phyloP scores from a whole-genome alignment of 164 flowering plant genomes.

The Cinnamomum chago region DNA sequence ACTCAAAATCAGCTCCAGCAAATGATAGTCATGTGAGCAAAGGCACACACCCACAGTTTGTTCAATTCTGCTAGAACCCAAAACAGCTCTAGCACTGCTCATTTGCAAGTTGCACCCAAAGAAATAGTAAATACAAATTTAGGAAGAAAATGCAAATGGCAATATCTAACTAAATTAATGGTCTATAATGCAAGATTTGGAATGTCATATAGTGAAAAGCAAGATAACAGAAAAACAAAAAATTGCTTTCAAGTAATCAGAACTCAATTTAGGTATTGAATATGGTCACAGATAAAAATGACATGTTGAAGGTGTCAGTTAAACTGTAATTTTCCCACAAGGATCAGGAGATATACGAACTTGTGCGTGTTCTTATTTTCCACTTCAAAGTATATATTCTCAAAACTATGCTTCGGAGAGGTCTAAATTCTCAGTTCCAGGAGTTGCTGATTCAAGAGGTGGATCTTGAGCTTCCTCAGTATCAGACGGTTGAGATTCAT shows the following conservation, averaged over 20 bases:
- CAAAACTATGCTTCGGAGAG: slow-evolving; percentile 46
- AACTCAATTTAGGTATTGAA: not conserved
- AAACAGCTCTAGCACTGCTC: no score
- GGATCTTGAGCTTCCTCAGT: slow-evolving; percentile 43
- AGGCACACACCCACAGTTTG: no score
- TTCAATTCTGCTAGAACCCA: no score
- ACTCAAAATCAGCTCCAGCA: no score
- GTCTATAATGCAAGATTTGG: not conserved
- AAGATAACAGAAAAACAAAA: not conserved
- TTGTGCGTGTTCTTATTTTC: not conserved
- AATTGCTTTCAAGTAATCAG: not conserved
- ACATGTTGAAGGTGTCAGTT: not conserved
- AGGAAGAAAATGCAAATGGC: not conserved
- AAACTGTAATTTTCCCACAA: not conserved
- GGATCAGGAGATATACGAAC: not conserved
- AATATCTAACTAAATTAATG: not conserved
- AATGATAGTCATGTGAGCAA: no score
- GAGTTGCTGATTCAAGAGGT: slow-evolving; percentile 28
- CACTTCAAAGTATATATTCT: not conserved
- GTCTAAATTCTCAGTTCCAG: slow-evolving; percentile 44
- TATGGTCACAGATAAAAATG: not conserved
- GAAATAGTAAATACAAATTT: no score
- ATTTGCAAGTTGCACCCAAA: no score
- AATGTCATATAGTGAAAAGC: no score
- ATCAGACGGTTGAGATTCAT: slow-evolving; percentile 81